Evolutionary conservation across 2,329 filamentous ascomycete genomes (phyloP).

Genomic region (Fonsecaea erecta): DNA sequence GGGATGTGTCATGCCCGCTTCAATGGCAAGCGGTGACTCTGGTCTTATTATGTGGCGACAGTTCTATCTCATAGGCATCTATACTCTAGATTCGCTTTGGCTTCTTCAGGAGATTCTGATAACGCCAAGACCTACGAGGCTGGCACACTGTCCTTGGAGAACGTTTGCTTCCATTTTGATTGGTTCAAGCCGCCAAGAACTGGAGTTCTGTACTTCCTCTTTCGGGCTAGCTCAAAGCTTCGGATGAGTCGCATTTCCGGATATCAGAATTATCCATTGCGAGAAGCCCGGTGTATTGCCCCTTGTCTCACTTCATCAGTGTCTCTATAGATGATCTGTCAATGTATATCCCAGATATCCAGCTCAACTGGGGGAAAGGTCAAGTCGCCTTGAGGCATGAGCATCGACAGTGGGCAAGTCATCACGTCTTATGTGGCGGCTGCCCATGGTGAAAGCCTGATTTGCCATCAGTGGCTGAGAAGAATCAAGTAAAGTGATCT

Average conservation of each 20-base stretch:
- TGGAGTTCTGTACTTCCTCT: neutral
- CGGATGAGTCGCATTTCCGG: neutral
- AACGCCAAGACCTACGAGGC: neutral
- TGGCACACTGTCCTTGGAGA: neutral
- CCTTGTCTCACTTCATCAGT: neutral
- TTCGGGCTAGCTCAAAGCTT: neutral
- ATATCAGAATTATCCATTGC: neutral
- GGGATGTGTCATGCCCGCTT: neutral
- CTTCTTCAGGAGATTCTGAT: neutral
- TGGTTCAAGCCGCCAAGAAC: neutral
- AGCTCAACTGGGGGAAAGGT: neutral
- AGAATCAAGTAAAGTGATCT: no score
- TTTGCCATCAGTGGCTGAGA: no score
- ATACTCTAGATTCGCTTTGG: no score
- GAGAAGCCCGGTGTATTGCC: neutral
- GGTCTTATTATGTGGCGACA: neutral
- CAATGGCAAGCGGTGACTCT: neutral
- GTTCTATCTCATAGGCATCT: neutral
- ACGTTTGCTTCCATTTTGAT: neutral
- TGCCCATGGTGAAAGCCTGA: no score
- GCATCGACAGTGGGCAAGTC: no score
- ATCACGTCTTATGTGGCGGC: no score
- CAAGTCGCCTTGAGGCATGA: neutral
- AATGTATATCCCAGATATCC: no score
- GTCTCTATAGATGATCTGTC: no score